phyloP scores from a whole-genome alignment of 176 grass and related monocot species.

The Juncus effusus region DNA sequence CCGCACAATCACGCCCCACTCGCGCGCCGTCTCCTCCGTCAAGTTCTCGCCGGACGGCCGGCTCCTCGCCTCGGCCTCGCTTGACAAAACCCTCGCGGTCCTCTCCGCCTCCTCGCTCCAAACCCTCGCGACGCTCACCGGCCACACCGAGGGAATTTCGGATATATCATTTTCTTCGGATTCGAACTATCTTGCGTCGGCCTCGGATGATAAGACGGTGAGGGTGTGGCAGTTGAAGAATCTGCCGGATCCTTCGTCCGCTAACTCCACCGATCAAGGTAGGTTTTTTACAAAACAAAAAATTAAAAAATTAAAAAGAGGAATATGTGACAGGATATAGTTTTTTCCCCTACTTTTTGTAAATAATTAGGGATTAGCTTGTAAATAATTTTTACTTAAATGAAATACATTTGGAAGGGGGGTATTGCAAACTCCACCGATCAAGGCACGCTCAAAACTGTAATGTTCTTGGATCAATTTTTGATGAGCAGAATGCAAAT shows the following conservation, averaged over 20 bases:
- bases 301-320: background rate
- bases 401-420: too few relatives aligned
- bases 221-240: conserved; percentile 71
- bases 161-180: conserved; percentile 86
- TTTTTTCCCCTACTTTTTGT: too few relatives aligned
- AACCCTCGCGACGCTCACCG: conserved; percentile 49
- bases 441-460: too few relatives aligned
- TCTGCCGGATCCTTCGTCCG: conserved; percentile 35
- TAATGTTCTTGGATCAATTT: too few relatives aligned
- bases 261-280: background rate
- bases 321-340: too few relatives aligned
- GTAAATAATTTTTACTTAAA: too few relatives aligned
- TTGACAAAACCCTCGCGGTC: conserved; percentile 67
- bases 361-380: too few relatives aligned
- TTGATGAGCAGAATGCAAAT: too few relatives aligned
- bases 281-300: background rate
- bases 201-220: conserved; percentile 76
- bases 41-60: conserved; percentile 79
- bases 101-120: conserved; percentile 52
- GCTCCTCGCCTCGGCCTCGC: conserved; percentile 74
- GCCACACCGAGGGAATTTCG: conserved; percentile 64
- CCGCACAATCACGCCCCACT: conserved; percentile 43
- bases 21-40: conserved; percentile 71
- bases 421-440: background rate
- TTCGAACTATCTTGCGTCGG: conserved; percentile 80